Base-by-base conservation (phyloP, 495 filamentous ascomycete species). In the Penicillium alfredii region DNA sequence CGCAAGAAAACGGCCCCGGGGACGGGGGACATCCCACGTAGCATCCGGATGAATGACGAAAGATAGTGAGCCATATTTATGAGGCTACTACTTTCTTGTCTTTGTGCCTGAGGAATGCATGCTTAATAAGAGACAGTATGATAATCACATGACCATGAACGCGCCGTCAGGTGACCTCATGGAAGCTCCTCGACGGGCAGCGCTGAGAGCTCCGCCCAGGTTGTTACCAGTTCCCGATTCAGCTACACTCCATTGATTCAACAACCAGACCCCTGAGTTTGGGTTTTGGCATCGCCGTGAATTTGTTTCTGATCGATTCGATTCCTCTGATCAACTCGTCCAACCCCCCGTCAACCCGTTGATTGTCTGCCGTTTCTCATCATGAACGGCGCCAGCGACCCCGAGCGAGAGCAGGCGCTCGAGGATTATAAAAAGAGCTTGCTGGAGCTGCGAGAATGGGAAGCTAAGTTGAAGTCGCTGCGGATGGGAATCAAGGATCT, bases 361-460 rank as follows among this genome's bases (percentile, higher is more conserved):
- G 33, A 35, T 35, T 33, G 18, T 23, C 29, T 24, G 28, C 23
- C 39, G 34, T 39, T 40, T 24, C 41, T 42, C 61, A 63, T 42
- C 30, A 76, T 76, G 72, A 64, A 68, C 60, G 62, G 64, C 38
- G 66, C 61, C 46, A 49, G 56, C 47, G 72, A 76, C 46, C 69
- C 71, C 36, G 88, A 94, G 73, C 76, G 88, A 55, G 72, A 84
- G 35, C 77, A 85, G 58, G 84, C 89, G 54, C 79, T 96, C 49
- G 76, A 88, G 44, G 78, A 86, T 30, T 94, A 89, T 78, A 92
- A 90, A 71, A 75, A 73, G 40, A 94, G 92, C 74, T 78, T 99
- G 37, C 69, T 96, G 57, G 92, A 99, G 61, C 88, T 93, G 38
- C 80, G 92, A 64, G 93, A 99, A 73, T 96, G 87, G 86, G 93